Base-by-base conservation (phyloP, 2,329 filamentous ascomycete species). In the Talaromyces sp. region DNA sequence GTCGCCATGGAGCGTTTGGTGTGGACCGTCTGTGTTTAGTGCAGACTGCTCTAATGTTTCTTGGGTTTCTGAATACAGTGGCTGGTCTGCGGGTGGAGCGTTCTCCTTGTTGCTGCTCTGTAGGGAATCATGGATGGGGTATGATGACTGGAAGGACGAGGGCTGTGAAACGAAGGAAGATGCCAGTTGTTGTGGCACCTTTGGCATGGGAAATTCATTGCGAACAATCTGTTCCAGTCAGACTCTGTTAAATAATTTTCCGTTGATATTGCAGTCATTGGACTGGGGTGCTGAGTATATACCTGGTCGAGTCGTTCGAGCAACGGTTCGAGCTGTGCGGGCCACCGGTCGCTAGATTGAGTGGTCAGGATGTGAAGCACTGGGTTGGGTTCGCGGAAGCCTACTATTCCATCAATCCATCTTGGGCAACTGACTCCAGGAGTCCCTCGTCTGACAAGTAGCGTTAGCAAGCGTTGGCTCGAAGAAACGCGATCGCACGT, bases 171-270 rank as follows among this genome's bases (percentile, higher is more conserved):
- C 66, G 65, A 63, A 78, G 64, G 72, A 76, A 67, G 72, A 70
- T 63, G 78, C 71, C 60, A 78, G 71, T 67, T 78, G 70, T 63
- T 77, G 75, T 51, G 78, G 82, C 58, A 86, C 76, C 59, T 79
- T 81, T 10, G 90, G 90, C 68, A 89, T 88, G 50, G 90, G 87
- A 69, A 96, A 96, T 58, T 89, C 87, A 72, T 87, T 82, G 74
- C 85, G 84, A 47, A 90, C 85, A 67, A 92, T 94, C 91, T 96
- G 63, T 59, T 57, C 54, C 28, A 40, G 14, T 47, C 33, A 60
- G 14, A 57, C 28, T n/a, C 47, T 57, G 50, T 23, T 27, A 47
- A 28, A 7, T 56, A 56, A 56, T 59, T 52, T 30, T 27, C 6
- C 10, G 14, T 27, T 47, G 23, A 14, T 18, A 60, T 33, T 50